Percentiles rank a stretch among this genome's conserved stretches.
These are phyloP conservation scores for Rosa multiflora DNA, from an alignment of 306 rosid genomes.

Conservation along the genomic window DNA sequence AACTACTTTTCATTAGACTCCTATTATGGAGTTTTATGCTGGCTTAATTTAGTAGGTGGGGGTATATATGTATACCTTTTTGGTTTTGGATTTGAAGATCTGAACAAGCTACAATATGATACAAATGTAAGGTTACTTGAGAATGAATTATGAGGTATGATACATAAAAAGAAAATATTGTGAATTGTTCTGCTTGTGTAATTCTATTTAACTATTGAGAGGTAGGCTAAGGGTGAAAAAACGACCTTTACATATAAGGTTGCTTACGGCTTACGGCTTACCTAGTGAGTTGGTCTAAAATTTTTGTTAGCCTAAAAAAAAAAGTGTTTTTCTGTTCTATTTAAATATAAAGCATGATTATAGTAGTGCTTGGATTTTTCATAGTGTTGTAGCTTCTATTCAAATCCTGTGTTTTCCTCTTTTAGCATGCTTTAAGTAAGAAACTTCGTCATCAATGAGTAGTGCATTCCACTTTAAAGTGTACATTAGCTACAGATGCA, in stretches of 20 bases:
- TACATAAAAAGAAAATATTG: background rate
- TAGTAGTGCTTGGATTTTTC: background rate
- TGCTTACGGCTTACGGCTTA: background rate
- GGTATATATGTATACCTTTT: constrained; percentile 3
- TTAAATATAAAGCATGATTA: background rate
- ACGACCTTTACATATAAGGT: background rate
- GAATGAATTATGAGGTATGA: background rate
- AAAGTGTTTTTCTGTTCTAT: background rate
- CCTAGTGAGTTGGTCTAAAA: background rate
- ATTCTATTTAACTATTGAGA: background rate
- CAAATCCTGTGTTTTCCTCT: no score
- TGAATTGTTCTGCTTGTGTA: background rate
- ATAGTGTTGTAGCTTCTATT: background rate
- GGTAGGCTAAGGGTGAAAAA: background rate
- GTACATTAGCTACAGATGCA: no score
- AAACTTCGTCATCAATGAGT: no score
- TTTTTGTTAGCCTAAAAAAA: background rate
- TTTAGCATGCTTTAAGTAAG: no score
- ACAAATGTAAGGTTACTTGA: background rate
- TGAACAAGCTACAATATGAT: background rate
- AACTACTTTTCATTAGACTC: background rate
- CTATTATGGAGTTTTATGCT: background rate
- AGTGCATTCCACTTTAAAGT: no score
- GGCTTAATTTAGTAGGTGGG: background rate
- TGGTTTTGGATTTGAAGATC: background rate